A percentile compares a stretch with the other conserved stretches of the same genome.
phyloP scores from a whole-genome alignment of 1,284 basidiomycete genomes.

The Prillingera fragicola region DNA sequence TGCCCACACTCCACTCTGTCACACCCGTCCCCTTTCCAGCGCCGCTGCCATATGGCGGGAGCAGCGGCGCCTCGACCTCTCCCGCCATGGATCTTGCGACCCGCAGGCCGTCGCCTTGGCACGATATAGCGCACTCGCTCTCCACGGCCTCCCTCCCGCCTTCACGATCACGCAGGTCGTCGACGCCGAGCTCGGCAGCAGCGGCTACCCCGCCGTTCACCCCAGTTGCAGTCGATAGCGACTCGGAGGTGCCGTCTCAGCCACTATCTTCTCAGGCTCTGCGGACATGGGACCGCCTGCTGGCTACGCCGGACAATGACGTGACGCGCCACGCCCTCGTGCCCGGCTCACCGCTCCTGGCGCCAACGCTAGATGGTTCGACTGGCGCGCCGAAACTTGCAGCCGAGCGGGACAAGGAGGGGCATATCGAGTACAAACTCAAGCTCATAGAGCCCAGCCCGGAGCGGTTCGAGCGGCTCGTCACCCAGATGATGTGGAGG shows the following conservation, averaged over 20 bases:
- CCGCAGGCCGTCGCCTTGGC: constrained; percentile 44
- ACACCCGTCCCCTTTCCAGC: not conserved
- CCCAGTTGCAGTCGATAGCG: not conserved
- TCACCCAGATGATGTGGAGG: constrained; percentile 92
- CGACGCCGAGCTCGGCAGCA: constrained; percentile 6
- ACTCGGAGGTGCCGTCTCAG: constrained; percentile 1
- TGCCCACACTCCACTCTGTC: not conserved
- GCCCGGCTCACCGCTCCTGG: constrained; percentile 17
- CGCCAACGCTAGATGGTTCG: constrained; percentile 19
- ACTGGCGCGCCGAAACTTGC: constrained; percentile 35
- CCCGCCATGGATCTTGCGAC: not conserved
- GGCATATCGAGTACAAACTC: constrained; percentile 50
- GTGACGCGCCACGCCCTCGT: constrained; percentile 33
- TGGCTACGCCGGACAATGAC: constrained; percentile 26
- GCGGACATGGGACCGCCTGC: constrained; percentile 35
- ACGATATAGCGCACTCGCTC: constrained; percentile 38
- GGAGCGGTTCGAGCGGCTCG: constrained; percentile 55
- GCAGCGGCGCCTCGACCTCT: not conserved
- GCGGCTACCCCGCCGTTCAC: constrained; percentile 1
- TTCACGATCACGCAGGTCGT: constrained; percentile 7
- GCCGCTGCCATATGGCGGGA: not conserved
- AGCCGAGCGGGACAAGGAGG: constrained; percentile 46
- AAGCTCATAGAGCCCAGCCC: constrained; percentile 45
- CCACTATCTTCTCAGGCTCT: constrained; percentile 22
- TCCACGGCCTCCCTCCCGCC: constrained; percentile 31